Conservation (phyloP, 306 rosid species). For the Carpinus fangiana region DNA sequence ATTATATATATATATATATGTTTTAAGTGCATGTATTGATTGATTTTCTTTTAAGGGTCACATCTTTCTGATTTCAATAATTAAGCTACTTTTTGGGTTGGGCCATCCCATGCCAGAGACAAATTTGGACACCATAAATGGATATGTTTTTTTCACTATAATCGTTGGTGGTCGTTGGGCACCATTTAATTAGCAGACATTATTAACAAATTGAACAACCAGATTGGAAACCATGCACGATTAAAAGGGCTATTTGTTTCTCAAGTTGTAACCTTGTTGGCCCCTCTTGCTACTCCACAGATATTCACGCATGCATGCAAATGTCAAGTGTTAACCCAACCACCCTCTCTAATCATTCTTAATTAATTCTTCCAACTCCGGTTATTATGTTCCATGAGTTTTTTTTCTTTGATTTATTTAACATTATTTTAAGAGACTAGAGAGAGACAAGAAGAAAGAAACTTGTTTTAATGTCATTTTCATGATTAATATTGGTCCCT, state of each 20-base stretch:
- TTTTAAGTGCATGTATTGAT: conserved; percentile 3
- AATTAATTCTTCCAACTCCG: background rate
- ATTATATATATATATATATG: background rate
- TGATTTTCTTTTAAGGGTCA: conserved; percentile 7
- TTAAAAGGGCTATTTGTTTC: background rate
- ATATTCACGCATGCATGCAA: background rate
- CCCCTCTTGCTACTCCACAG: background rate
- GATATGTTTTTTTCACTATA: too few relatives aligned
- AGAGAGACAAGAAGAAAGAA: too few relatives aligned
- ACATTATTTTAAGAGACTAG: too few relatives aligned
- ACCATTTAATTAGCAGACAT: too few relatives aligned
- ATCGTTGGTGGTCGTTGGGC: too few relatives aligned
- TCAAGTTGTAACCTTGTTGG: background rate
- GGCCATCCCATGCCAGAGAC: background rate
- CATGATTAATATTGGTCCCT: too few relatives aligned
- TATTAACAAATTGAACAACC: too few relatives aligned
- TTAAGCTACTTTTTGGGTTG: background rate
- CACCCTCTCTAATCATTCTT: background rate
- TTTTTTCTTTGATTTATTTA: background rate
- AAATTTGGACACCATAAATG: too few relatives aligned
- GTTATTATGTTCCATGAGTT: background rate
- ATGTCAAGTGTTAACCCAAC: background rate
- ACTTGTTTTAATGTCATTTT: too few relatives aligned
- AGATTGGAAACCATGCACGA: background rate
- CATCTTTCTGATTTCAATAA: conserved; percentile 10